These are phyloP conservation scores for Cutaneotrichosporon daszewskae DNA, from an alignment of 1,284 basidiomycete species.

Conservation along the genomic window DNA sequence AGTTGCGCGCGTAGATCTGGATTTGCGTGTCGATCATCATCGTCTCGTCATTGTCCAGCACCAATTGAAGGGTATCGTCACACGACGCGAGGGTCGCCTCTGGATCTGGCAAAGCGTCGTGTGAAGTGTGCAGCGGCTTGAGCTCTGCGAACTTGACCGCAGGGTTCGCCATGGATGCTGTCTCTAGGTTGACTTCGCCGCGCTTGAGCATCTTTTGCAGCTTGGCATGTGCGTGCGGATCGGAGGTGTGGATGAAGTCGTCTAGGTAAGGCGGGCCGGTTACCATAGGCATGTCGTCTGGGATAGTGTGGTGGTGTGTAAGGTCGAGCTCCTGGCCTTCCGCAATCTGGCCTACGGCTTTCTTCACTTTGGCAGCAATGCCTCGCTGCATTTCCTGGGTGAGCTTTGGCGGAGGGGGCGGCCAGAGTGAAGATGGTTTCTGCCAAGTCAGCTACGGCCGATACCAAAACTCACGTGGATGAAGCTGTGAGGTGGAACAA, in stretches of 20 bases:
- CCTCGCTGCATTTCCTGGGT: conserved; percentile 59
- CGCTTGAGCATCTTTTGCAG: not conserved
- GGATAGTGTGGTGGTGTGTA: no score
- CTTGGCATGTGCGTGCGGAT: not conserved
- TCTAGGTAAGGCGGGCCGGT: conserved; percentile 30
- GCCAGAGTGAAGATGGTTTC: conserved; percentile 86
- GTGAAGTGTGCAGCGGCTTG: not conserved
- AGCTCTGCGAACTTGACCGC: conserved; percentile 20
- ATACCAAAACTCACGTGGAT: conserved; percentile 37
- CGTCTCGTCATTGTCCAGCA: conserved; percentile 18
- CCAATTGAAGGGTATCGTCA: conserved; percentile 20
- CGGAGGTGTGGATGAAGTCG: conserved; percentile 2
- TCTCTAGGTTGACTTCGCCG: not conserved
- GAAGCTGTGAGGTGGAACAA: conserved; percentile 56
- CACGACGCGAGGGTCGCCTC: conserved; percentile 27
- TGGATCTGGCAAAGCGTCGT: not conserved
- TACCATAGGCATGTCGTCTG: no score
- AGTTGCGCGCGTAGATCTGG: conserved; percentile 85
- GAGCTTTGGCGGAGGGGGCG: conserved; percentile 73
- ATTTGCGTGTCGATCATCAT: conserved; percentile 56
- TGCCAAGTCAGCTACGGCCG: conserved; percentile 48
- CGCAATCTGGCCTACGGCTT: no score
- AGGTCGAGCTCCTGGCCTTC: no score
- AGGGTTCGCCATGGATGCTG: conserved; percentile 25
- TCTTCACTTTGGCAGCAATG: conserved; percentile 59